Evolutionary conservation across 768 basidiomycete genomes (phyloP), one percentile per base, ranked within the genome.

Genomic region (Hygrophoropsis aurantiaca): DNA sequence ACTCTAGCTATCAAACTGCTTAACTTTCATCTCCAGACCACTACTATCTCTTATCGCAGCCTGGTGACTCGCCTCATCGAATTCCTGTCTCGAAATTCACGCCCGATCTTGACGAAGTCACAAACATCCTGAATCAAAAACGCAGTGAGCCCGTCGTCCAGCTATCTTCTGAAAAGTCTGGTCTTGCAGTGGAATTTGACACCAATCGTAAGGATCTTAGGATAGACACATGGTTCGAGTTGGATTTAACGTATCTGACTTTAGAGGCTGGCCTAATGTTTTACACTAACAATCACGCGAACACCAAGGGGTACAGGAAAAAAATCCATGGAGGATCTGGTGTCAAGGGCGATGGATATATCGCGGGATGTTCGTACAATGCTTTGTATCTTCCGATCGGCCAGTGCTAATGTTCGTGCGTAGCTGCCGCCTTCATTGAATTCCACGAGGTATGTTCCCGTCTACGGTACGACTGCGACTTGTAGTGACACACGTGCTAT

Each of bases 311-410:
- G 13, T 78, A 80, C 25, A 74, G 83, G 37, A 88, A 89, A 73
- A 79, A 77, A 62, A 84, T 87, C 27, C 87, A 90, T 56, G 86
- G 87, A 15, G 86, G 87, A 2, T 80, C 78, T n/a, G 85, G 85
- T 19, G 64, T 68, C 16, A 65, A 59, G 40, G 79, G 79, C 1
- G 79, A 83, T 47, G 79, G 82, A 5, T 88, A 89, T 58, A 66
- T 70, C 26, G 70, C 78, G 13, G 75, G 74, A 44, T 75, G 85
- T 85, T 64, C 46, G 80, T 69, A 35, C 33, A 19, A 25, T 24
- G 30, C 5, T 18, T 20, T 50, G 21, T 18, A n/a, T 16, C 24
- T 9, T 13, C 8, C 27, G 47, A 37, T 37, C 44, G 11, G 49
- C 23, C 26, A 19, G 36, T 44, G 45, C n/a, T 34, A 42, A 23